Evolutionary conservation across 2,329 filamentous ascomycete species (phyloP), one percentile per base, ranked within the genome.

Genomic region (Macrophomina tecta): DNA sequence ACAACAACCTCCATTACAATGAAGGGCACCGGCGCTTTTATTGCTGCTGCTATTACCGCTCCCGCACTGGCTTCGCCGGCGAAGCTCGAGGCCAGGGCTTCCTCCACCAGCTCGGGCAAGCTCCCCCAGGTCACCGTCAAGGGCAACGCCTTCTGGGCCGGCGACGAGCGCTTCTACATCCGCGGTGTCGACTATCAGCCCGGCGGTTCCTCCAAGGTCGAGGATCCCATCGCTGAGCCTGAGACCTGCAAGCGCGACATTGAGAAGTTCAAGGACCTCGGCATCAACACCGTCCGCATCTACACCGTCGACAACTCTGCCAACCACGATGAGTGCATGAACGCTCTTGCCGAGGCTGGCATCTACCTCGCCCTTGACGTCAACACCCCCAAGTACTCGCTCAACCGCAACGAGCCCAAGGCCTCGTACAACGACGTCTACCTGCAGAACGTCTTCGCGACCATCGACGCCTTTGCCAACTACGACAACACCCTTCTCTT

Each of bases 281-380:
- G 93, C 58, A 83, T 97, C 81, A 97, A 97, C 85, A 93, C 93
- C 32, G 85, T 97, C 76, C 93, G 94, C 79, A 91, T 97, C 69
- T 97, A 97, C 86, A 93, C 91, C 16, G 89, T 96, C 72, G 94
- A 97, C 84, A 97, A 97, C 86, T 89, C 89, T 61, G 82, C 84
- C 72, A 81, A 90, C 79, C 94, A 97, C 82, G 89, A 94, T 73
- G 86, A 88, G 69, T 97, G 94, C 84, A 97, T 97, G 94, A 83
- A 85, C 68, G 84, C 86, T 53, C 85, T 97, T 69, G 89, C 88
- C 63, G 91, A 91, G 74, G 93, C 92, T 69, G 92, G 92, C 73
- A 97, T 97, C 84, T 97, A 97, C 84, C 87, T 97, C 64, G 92
- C 96, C 45, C 85, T 97, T 62, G 93, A 97, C 74, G 91, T 95